Evolutionary conservation across 352 stramenopile genomes (phyloP).

Genomic region (Globisporangium yorkense): DNA sequence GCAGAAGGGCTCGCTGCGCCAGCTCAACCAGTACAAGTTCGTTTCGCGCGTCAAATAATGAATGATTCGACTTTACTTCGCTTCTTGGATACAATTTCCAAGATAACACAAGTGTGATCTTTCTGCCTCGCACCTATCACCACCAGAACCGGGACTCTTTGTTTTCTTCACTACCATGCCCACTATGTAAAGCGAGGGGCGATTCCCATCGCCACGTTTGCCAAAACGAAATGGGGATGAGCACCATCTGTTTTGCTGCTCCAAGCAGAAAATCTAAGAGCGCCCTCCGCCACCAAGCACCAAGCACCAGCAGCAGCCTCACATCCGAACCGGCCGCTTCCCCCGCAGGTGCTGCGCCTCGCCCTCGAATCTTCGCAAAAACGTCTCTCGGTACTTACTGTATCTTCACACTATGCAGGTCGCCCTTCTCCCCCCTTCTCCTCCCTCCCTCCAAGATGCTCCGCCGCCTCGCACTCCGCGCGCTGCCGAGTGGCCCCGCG

Average conservation of each 20-base stretch:
- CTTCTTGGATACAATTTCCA: not conserved
- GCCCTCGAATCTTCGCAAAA: no score
- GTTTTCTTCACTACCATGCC: not conserved
- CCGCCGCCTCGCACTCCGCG: slow-evolving; percentile 11
- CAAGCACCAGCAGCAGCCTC: slow-evolving; percentile 6
- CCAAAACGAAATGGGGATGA: not conserved
- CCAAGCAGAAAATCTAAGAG: not conserved
- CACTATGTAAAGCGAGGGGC: not conserved
- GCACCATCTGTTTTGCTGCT: not conserved
- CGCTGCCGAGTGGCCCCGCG: slow-evolving; percentile 6
- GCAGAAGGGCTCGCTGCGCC: slow-evolving; percentile 71
- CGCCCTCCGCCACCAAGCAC: not conserved
- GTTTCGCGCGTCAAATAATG: slow-evolving; percentile 67
- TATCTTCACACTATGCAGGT: no score
- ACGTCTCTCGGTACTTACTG: no score
- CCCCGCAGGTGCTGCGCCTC: not conserved
- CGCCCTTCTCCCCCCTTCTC: not conserved
- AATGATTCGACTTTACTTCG: not conserved
- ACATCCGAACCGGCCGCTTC: slow-evolving; percentile 4
- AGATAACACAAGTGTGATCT: no score
- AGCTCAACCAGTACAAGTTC: slow-evolving; percentile 87
- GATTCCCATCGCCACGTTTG: not conserved
- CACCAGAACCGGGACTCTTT: not conserved
- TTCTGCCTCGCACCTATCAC: no score
- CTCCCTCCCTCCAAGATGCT: slow-evolving; percentile 8